Conservation (phyloP, 352 stramenopile genomes). For the Globisporangium recalcitrans region DNA sequence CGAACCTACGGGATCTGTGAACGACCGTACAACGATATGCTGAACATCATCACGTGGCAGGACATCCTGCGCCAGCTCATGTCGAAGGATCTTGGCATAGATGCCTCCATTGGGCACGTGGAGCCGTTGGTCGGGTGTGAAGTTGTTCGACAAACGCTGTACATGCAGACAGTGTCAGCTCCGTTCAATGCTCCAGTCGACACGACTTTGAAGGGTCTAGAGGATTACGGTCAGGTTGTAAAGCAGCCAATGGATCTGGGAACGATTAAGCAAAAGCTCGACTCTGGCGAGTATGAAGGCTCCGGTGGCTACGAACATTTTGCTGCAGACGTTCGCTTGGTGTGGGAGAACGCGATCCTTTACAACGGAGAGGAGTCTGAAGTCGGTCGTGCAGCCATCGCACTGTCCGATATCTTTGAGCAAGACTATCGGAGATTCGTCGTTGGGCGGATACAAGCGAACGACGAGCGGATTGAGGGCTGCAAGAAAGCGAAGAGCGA, state of each 20-base stretch:
- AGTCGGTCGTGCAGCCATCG: conserved; percentile 57
- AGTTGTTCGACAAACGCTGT: conserved; percentile 75
- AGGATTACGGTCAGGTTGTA: conserved; percentile 84
- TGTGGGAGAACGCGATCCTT: conserved; percentile 78
- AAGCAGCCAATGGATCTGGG: conserved; percentile 90
- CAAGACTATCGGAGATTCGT: conserved; percentile 81
- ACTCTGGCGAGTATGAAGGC: conserved; percentile 70
- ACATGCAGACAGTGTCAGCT: conserved; percentile 73
- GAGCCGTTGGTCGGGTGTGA: conserved; percentile 75
- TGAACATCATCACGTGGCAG: conserved; percentile 81
- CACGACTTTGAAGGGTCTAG: conserved; percentile 61
- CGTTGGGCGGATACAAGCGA: conserved; percentile 45
- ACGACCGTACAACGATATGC: conserved; percentile 54
- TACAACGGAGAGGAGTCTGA: conserved; percentile 83
- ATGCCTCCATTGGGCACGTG: conserved; percentile 63
- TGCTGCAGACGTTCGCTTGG: conserved; percentile 68
- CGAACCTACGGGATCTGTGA: conserved; percentile 75
- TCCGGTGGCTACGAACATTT: conserved; percentile 53
- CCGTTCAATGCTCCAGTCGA: conserved; percentile 86
- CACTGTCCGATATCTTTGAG: conserved; percentile 76
- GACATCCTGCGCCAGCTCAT: conserved; percentile 81
- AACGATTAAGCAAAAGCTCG: conserved; percentile 78
- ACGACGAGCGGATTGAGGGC: conserved; percentile 49
- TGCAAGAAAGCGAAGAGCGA: conserved; percentile 36
- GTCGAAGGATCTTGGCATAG: conserved; percentile 73